phyloP scores from a whole-genome alignment of 805 yeast species.

The Saturnispora saitoi region DNA sequence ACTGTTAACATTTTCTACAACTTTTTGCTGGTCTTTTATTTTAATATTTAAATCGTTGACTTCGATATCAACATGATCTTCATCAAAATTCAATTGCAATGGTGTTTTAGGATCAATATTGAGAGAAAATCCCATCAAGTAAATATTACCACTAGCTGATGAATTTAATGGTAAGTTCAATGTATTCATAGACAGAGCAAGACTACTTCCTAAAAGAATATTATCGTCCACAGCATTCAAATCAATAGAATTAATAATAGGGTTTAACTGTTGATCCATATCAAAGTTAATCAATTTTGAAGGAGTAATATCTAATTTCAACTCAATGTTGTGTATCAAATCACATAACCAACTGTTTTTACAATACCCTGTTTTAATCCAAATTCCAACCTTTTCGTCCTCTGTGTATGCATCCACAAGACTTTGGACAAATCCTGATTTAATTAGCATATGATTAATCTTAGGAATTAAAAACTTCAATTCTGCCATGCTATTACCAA shows the following conservation, averaged over 20 bases:
- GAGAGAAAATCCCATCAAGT: background rate
- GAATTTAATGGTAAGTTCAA: background rate
- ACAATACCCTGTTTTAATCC: slow-evolving; percentile 7
- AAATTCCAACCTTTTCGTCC: background rate
- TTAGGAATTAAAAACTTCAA: slow-evolving; percentile 3
- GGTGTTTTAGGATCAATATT: background rate
- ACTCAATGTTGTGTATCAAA: background rate
- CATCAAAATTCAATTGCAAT: background rate
- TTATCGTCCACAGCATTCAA: background rate
- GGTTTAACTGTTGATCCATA: background rate
- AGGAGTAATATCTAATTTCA: background rate
- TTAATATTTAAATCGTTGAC: background rate
- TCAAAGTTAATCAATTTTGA: background rate
- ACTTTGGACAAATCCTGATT: slow-evolving; percentile 1
- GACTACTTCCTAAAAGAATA: background rate
- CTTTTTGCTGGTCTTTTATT: slow-evolving; percentile 1
- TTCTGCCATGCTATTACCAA: background rate
- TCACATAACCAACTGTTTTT: slow-evolving; percentile 6
- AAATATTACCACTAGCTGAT: background rate
- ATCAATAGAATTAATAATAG: background rate
- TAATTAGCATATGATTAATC: slow-evolving; percentile 2
- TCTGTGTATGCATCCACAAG: background rate
- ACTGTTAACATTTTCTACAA: background rate
- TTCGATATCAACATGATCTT: background rate
- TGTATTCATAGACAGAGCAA: background rate